phyloP scores from a whole-genome alignment of 176 grass and related monocot species.

The Oryza meyeriana region DNA sequence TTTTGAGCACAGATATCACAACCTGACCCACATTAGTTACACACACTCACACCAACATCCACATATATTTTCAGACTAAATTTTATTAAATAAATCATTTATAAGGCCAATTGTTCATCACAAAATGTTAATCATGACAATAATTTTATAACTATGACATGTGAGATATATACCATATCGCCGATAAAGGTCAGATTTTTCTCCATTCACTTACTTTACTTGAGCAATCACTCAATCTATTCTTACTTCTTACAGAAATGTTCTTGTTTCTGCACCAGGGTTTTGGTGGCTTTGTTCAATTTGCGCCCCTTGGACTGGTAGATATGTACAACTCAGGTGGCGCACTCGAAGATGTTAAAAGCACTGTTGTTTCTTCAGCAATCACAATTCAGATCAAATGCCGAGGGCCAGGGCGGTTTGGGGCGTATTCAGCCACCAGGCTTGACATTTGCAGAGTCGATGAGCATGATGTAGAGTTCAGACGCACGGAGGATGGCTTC shows the following conservation, averaged over 20 bases:
- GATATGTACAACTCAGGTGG: constrained; percentile 70
- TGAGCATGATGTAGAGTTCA: constrained; percentile 35
- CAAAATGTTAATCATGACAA: too few relatives aligned
- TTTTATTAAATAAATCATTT: too few relatives aligned
- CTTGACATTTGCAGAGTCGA: constrained; percentile 38
- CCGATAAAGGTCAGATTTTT: constrained; percentile 38
- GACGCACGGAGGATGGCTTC: constrained; percentile 20
- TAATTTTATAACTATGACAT: too few relatives aligned
- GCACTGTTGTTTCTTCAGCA: constrained; percentile 3
- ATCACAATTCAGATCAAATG: constrained; percentile 32
- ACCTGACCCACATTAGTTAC: too few relatives aligned
- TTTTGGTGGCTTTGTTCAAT: constrained; percentile 3
- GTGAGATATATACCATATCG: constrained; percentile 44
- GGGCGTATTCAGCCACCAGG: constrained; percentile 40
- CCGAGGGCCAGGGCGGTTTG: constrained; percentile 42
- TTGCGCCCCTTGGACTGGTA: constrained; percentile 44
- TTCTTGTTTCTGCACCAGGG: constrained; percentile 15
- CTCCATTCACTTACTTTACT: not conserved
- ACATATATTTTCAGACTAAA: too few relatives aligned
- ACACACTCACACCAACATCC: too few relatives aligned
- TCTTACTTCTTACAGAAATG: not conserved
- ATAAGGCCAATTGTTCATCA: too few relatives aligned
- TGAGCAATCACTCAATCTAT: not conserved
- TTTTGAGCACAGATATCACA: too few relatives aligned
- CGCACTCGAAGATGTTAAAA: constrained; percentile 19